A percentile compares a stretch with the other conserved stretches of the same genome.
Conservation (phyloP, 2,329 filamentous ascomycete genomes). For the Colletotrichum graminicola region DNA sequence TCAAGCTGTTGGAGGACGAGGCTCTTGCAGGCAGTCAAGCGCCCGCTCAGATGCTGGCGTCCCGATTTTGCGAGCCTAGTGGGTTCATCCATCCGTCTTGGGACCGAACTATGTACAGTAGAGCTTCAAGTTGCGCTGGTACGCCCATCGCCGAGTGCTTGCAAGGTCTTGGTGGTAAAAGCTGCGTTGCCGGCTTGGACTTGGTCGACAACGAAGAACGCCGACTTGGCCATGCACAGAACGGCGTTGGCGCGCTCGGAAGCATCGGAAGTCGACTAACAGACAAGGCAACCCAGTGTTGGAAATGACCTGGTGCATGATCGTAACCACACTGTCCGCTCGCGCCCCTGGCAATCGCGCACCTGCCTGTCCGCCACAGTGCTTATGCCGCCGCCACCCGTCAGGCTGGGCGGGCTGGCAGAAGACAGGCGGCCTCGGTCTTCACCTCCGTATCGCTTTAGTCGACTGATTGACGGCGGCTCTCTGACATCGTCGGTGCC, state of each 20-base stretch:
- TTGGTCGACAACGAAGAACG: not conserved
- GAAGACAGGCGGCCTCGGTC: not conserved
- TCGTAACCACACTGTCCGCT: conserved; percentile 12
- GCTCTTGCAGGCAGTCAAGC: conserved; percentile 12
- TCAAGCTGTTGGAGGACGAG: not conserved
- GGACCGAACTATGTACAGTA: not conserved
- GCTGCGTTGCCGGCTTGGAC: not conserved
- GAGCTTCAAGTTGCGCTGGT: conserved; percentile 20
- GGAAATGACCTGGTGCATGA: conserved; percentile 10
- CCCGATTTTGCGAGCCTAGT: conserved; percentile 32
- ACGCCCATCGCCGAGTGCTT: conserved; percentile 3
- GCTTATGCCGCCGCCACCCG: conserved; percentile 9
- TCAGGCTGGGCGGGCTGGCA: not conserved
- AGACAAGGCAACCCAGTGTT: not conserved
- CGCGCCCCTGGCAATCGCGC: conserved; percentile 4
- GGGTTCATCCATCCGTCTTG: conserved; percentile 19
- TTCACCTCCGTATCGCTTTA: not conserved
- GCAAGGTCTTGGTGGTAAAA: conserved; percentile 20
- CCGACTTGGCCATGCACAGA: not conserved
- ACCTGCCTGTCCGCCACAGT: conserved; percentile 3
- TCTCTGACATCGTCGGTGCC: conserved; percentile 34
- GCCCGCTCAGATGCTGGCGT: conserved; percentile 27
- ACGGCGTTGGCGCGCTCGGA: not conserved
- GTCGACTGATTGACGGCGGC: conserved; percentile 32
- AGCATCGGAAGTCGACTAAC: not conserved